Conservation (phyloP, 2,329 filamentous ascomycete genomes). For the Ceratocystiopsis minuta region DNA sequence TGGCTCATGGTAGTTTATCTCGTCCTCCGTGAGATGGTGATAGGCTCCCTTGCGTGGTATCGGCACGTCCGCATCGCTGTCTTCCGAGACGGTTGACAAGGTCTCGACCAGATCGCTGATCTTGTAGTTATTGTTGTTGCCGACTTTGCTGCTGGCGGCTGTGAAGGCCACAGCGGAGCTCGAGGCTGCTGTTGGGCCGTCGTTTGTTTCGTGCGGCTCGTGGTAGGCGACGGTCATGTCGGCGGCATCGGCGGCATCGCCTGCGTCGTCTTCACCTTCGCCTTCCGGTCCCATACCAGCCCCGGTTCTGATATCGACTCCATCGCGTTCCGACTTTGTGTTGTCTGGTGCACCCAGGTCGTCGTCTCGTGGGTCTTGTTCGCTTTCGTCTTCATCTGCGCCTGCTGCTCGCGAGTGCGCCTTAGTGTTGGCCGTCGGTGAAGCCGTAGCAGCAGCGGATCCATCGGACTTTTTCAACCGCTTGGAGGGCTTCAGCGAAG, state of each 20-base stretch:
- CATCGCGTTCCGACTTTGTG: neutral
- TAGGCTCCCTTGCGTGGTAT: conserved; percentile 1
- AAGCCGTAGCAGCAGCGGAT: conserved; percentile 13
- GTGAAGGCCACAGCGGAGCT: conserved; percentile 4
- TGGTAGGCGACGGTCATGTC: neutral
- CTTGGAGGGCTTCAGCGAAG: conserved; percentile 25
- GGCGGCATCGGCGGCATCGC: neutral
- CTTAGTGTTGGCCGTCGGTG: neutral
- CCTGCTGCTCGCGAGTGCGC: neutral
- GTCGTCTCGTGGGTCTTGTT: neutral
- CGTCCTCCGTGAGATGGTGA: conserved; percentile 47
- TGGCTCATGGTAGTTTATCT: conserved; percentile 58
- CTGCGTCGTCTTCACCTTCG: neutral
- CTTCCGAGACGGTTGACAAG: conserved; percentile 64
- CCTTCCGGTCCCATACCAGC: no score
- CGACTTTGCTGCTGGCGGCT: neutral
- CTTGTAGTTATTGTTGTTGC: conserved; percentile 21
- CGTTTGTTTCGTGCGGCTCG: conserved; percentile 19
- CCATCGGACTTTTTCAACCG: conserved; percentile 27
- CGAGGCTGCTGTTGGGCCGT: conserved; percentile 3
- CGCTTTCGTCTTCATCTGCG: no score
- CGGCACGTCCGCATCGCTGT: conserved; percentile 73
- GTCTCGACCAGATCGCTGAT: conserved; percentile 26
- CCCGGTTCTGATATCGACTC: neutral
- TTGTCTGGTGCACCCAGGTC: neutral